phyloP scores from a whole-genome alignment of 2,329 filamentous ascomycete genomes.

The Colletotrichum sansevieriae region DNA sequence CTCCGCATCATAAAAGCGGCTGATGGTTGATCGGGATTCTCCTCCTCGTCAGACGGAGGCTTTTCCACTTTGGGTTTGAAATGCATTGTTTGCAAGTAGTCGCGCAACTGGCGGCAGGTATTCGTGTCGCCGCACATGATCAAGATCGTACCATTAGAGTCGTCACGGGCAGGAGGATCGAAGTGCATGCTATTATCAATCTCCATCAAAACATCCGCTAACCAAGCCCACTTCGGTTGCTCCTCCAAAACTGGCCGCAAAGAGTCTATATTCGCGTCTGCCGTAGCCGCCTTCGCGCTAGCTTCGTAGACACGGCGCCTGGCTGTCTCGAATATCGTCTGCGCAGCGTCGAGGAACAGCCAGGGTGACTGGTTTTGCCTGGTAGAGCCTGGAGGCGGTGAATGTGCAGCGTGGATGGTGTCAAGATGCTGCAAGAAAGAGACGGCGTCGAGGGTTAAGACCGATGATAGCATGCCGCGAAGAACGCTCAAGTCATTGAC shows the following conservation, averaged over 20 bases:
- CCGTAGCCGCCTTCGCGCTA: constrained; percentile 61
- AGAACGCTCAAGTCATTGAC: constrained; percentile 89
- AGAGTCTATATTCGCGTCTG: constrained; percentile 66
- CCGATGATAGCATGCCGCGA: constrained; percentile 82
- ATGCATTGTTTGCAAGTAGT: constrained; percentile 93
- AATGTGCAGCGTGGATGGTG: constrained; percentile 91
- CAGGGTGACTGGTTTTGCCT: constrained; percentile 93
- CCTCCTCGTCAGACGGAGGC: constrained; percentile 54
- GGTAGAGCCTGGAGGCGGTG: constrained; percentile 87
- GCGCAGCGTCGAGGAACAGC: constrained; percentile 94
- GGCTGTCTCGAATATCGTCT: constrained; percentile 92
- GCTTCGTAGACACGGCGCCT: constrained; percentile 88
- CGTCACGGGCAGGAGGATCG: constrained; percentile 80
- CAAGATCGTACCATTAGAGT: constrained; percentile 90
- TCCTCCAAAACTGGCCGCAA: constrained; percentile 89
- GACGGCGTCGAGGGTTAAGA: constrained; percentile 90
- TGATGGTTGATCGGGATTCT: constrained; percentile 73
- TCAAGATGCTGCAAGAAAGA: constrained; percentile 94
- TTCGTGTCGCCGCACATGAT: constrained; percentile 95
- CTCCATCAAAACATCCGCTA: constrained; percentile 92
- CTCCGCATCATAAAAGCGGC: constrained; percentile 91
- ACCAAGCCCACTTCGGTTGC: constrained; percentile 90
- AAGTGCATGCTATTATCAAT: constrained; percentile 93
- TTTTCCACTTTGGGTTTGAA: constrained; percentile 69
- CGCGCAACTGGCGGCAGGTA: constrained; percentile 88